Evolutionary conservation across 345 rosid genomes (phyloP), one percentile per base, ranked within the genome.

Genomic region (Dimocarpus longan): DNA sequence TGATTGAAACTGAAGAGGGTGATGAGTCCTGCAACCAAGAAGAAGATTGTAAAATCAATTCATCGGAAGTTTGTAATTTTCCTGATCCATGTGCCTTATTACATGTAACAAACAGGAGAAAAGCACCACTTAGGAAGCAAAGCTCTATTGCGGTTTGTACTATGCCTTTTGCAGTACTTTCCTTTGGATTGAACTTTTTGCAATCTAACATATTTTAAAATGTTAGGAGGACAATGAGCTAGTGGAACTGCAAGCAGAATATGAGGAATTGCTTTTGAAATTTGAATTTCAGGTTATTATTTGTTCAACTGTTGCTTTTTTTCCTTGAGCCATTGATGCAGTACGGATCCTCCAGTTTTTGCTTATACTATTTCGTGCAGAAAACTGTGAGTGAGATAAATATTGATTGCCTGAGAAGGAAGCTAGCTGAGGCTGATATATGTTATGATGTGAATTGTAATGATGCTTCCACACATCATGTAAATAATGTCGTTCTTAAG

Each of bases 61-160:
- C 78, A 26, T n/a, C 59, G 8, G 90, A 84, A 83, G 91, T 79
- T 73, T 81, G 86, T 82, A 74, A 74, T 70, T 84, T 92, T 82
- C 99, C 97, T 43, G 82, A 91, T 88, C 93, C 97, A 82, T 80
- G 90, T 82, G 85, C 92, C 70, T 86, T 93, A 80, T 73, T 90
- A 84, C 91, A 89, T 77, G 93, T 93, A 66, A 95, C 98, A 79
- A 92, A 81, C 78, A 90, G 98, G 79, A 92, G 92, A 86, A 95
- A 93, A 89, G 84, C 79, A 66, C 81, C 85, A 63, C 74, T 81
- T 52, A 91, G 71, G 82, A 92, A 84, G 84, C 91, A 84, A 89
- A 83, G 63, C 82, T 80, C 84, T n/a, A 40, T 74, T 66, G 80
- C 73, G 96, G 98, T 95, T 78, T 81, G 96, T 88, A 28, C 75